Percentiles rank a stretch among this genome's conserved stretches.
Conservation (phyloP, 371 early-diverging fungal species). For the Mortierella sp. region DNA sequence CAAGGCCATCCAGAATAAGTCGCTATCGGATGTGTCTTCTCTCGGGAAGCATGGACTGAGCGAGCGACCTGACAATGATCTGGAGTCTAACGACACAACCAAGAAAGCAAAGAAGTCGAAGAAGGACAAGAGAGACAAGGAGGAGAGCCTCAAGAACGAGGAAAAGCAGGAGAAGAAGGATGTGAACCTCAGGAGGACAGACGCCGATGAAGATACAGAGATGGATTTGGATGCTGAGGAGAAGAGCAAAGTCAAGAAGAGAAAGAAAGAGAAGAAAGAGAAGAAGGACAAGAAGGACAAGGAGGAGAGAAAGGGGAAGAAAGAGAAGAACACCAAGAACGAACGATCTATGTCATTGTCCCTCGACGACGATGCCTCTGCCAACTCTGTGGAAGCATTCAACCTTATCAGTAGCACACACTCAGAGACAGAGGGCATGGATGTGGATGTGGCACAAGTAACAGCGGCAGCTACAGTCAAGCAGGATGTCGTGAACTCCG, state of each 20-base stretch:
- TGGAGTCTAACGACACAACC: too few relatives aligned
- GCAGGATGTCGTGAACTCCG: too few relatives aligned
- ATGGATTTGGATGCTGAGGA: constrained; percentile 21
- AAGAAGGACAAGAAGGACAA: constrained; percentile 4
- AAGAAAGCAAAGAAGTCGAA: constrained; percentile 12
- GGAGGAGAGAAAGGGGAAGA: too few relatives aligned
- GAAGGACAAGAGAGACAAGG: constrained; percentile 16
- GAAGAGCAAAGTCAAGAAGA: constrained; percentile 18
- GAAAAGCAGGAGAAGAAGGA: constrained; percentile 10
- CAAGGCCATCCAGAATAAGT: constrained; percentile 5
- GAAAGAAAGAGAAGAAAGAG: constrained; percentile 10
- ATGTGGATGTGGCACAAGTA: too few relatives aligned
- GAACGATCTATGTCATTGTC: too few relatives aligned
- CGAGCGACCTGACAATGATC: neutral
- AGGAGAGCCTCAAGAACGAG: constrained; percentile 8
- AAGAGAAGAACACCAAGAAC: too few relatives aligned
- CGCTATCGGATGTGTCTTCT: too few relatives aligned
- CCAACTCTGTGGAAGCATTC: too few relatives aligned
- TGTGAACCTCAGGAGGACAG: constrained; percentile 15
- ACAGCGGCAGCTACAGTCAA: too few relatives aligned
- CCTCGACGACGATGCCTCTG: too few relatives aligned
- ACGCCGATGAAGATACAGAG: constrained; percentile 12
- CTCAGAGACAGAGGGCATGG: too few relatives aligned
- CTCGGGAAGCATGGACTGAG: neutral
- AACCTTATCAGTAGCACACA: too few relatives aligned